These are phyloP conservation scores for Iris macrosiphon DNA, from an alignment of 106 monocot species.

Conservation along the genomic window DNA sequence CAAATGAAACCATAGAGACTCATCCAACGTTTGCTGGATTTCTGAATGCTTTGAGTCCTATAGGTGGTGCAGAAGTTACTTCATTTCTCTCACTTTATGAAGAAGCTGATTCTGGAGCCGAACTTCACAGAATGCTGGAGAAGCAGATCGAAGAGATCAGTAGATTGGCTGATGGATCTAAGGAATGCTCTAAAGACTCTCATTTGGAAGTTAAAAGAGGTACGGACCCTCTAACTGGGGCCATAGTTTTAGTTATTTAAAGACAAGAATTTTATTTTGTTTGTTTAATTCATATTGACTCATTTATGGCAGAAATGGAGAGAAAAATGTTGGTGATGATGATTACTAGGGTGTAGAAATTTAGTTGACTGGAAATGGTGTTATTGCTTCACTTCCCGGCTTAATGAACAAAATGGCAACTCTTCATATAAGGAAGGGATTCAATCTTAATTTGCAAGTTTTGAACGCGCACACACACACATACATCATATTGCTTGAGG, in stretches of 20 bases:
- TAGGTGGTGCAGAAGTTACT: slow-evolving; percentile 12
- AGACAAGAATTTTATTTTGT: not conserved
- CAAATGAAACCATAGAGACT: slow-evolving; percentile 27
- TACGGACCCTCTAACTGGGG: not conserved
- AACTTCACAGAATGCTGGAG: slow-evolving; percentile 27
- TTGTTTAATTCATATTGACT: no score
- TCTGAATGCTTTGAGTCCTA: slow-evolving; percentile 19
- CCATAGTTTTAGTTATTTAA: not conserved
- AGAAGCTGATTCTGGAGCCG: slow-evolving; percentile 25
- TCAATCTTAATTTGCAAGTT: no score
- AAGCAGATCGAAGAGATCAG: slow-evolving; percentile 52
- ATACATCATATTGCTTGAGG: no score
- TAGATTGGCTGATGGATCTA: slow-evolving; percentile 26
- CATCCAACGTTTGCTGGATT: slow-evolving; percentile 37
- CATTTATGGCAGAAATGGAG: no score
- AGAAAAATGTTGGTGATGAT: no score
- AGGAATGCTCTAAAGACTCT: slow-evolving; percentile 13
- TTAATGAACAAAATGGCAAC: no score
- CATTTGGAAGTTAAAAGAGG: slow-evolving; percentile 22
- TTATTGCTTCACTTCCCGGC: no score
- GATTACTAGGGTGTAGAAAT: no score
- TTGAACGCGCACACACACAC: no score
- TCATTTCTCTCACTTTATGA: slow-evolving; percentile 12
- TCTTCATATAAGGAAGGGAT: no score
- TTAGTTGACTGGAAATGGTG: no score